Evolutionary conservation across 192 early-diverging fungal species (phyloP).

Genomic region (Coemansia sp.): DNA sequence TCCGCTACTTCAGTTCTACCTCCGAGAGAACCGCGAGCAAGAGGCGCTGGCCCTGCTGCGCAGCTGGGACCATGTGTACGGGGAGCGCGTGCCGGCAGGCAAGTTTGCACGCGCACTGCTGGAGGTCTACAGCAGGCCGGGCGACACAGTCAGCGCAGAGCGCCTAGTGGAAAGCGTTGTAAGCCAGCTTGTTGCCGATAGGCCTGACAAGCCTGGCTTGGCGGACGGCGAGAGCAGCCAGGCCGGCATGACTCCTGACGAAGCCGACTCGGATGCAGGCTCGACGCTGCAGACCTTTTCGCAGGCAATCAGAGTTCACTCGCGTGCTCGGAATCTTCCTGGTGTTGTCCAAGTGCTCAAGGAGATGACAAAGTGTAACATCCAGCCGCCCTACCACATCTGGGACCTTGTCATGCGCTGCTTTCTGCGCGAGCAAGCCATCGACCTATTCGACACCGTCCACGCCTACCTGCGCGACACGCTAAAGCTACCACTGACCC

Average conservation of each 20-base stretch:
- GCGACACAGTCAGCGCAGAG: constrained; percentile 18
- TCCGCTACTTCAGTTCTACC: constrained; percentile 46
- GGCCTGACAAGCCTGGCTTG: neutral
- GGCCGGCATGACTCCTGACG: neutral
- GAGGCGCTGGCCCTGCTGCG: constrained; percentile 41
- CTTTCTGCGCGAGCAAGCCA: constrained; percentile 45
- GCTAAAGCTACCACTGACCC: constrained; percentile 39
- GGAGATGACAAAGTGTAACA: constrained; percentile 17
- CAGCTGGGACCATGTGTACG: constrained; percentile 44
- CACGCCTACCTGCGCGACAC: constrained; percentile 41
- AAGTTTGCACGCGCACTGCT: constrained; percentile 47
- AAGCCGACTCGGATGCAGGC: neutral
- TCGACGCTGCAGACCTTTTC: constrained; percentile 5
- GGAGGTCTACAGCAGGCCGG: constrained; percentile 35
- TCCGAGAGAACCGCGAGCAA: constrained; percentile 25
- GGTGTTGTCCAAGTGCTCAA: constrained; percentile 37
- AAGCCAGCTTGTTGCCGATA: neutral
- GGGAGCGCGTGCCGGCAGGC: constrained; percentile 31
- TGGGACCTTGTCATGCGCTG: constrained; percentile 39
- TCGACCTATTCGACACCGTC: constrained; percentile 48
- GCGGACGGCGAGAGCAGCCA: neutral
- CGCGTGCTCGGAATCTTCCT: constrained; percentile 33
- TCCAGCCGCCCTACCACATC: constrained; percentile 27
- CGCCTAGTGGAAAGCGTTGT: constrained; percentile 18
- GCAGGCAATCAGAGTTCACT: constrained; percentile 31